These are phyloP conservation scores for Haplosporangium gracile DNA, from an alignment of 192 early-diverging fungal genomes.

Conservation along the genomic window DNA sequence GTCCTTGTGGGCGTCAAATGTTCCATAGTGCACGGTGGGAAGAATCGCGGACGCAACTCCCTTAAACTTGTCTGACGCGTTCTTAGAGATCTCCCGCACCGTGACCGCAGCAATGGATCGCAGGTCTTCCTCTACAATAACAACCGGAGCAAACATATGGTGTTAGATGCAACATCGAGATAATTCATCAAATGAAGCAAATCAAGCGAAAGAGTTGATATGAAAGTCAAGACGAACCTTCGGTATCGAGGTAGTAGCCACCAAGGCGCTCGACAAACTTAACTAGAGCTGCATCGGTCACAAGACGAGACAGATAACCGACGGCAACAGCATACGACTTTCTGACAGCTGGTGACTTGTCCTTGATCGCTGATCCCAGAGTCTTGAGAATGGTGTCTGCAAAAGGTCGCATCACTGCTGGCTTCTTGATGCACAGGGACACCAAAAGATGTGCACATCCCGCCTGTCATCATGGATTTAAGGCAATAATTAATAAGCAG, in stretches of 20 bases:
- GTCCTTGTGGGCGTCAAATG: slow-evolving; percentile 69
- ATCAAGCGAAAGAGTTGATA: background rate
- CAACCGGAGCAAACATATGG: no score
- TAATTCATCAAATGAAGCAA: background rate
- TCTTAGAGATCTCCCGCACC: slow-evolving; percentile 74
- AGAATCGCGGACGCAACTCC: slow-evolving; percentile 69
- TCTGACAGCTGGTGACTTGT: slow-evolving; percentile 84
- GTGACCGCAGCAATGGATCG: slow-evolving; percentile 78
- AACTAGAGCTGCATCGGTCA: slow-evolving; percentile 67
- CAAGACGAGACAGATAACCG: slow-evolving; percentile 81
- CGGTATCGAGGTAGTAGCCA: slow-evolving; percentile 81
- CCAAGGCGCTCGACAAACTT: slow-evolving; percentile 80
- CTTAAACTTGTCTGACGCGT: slow-evolving; percentile 71
- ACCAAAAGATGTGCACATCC: slow-evolving; percentile 91
- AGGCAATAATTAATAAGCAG: background rate
- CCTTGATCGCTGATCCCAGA: slow-evolving; percentile 79
- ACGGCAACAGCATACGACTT: slow-evolving; percentile 89
- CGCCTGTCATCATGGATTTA: slow-evolving; percentile 65
- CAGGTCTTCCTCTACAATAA: slow-evolving; percentile 72
- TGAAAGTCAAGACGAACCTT: slow-evolving; percentile 44
- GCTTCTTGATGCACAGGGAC: slow-evolving; percentile 78
- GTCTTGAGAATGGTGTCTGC: slow-evolving; percentile 84
- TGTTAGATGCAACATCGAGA: background rate
- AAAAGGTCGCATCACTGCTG: slow-evolving; percentile 73
- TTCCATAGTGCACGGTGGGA: slow-evolving; percentile 79